Evolutionary conservation across 768 basidiomycete genomes (phyloP).

Genomic region (Agaricus sinodeliciosus): DNA sequence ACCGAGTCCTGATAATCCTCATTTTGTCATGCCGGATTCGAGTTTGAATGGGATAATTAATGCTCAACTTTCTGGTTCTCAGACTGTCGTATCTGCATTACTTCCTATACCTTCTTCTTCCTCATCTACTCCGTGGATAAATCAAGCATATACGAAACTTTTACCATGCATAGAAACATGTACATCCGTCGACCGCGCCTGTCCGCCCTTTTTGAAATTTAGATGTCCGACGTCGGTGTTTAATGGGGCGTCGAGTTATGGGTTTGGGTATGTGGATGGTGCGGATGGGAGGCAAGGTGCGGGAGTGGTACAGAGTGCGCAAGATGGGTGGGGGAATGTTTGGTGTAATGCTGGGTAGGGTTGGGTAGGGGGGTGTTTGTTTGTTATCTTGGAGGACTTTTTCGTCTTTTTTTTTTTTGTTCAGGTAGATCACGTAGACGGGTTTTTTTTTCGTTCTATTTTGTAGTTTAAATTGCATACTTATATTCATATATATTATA

Average conservation of each 20-base stretch:
- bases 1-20: slow-evolving; percentile 25
- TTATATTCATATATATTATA: too few species aligned
- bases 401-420: not conserved
- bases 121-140: slow-evolving; percentile 34
- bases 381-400: too few species aligned
- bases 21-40: slow-evolving; percentile 27
- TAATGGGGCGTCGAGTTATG: slow-evolving; percentile 66
- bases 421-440: too few species aligned
- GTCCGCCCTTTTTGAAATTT: slow-evolving; percentile 68
- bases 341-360: slow-evolving; percentile 44
- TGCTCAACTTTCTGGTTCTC: slow-evolving; percentile 23
- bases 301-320: slow-evolving; percentile 47
- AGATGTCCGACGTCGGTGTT: slow-evolving; percentile 55
- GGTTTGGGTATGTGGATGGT: slow-evolving; percentile 67
- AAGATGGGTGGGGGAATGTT: slow-evolving; percentile 69
- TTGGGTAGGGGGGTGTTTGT: too few species aligned
- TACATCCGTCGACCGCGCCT: slow-evolving; percentile 64
- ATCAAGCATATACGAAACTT: slow-evolving; percentile 47
- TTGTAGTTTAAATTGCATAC: too few species aligned
- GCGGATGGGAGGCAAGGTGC: slow-evolving; percentile 36
- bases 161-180: slow-evolving; percentile 81
- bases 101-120: slow-evolving; percentile 29
- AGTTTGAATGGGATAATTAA: slow-evolving; percentile 27
- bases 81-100: slow-evolving; percentile 44
- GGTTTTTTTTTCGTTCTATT: too few species aligned